Evolutionary conservation across 208 protist genomes (phyloP), one percentile per base, ranked within the genome.

Genomic region (Vickermania ingenoplastis): DNA sequence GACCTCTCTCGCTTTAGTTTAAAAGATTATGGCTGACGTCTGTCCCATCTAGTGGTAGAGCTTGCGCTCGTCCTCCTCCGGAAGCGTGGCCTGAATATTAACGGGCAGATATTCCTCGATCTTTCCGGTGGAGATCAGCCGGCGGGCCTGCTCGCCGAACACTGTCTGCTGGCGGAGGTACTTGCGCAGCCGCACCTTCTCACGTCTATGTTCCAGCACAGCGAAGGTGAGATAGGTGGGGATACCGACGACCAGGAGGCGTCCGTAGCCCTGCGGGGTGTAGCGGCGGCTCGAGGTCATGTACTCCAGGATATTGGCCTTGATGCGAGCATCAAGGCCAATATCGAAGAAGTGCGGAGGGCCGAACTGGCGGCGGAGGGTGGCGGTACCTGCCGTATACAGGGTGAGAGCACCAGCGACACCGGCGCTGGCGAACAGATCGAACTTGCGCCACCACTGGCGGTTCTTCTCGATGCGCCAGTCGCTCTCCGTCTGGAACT

Each of bases 401-500:
- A 91, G 56, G 21, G 75, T 67, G 1, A 89, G 69, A 11, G 53
- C 48, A 53, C 73, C 60, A 66, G 81, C 71, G 7, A 87, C 58
- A n/a, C 56, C 73, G 13, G 22, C 82, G 3, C 79, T 67, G 21
- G 69, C 50, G 24, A 64, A 69, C 25, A 91, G 74, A 69, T 91
- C 78, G 26, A 59, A 68, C 51, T 75, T 72, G 58, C 88, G 81
- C 83, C 82, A 90, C 79, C 79, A 90, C 77, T 94, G 88, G 53
- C 81, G 80, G 61, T 81, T 79, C 60, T 81, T 81, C 68, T 94
- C 88, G 49, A 94, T 94, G 27, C 77, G 67, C 83, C 79, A 94
- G 69, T 94, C 88, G n/a, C 74, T 81, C 59, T 91, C 79, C 22
- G 88, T 92, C 70, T 94, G 88, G 65, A 89, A 94, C 69, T 91